Percentiles rank a stretch among this genome's conserved stretches.
Conservation (phyloP, 306 rosid species). For the Castanopsis chinensis region DNA sequence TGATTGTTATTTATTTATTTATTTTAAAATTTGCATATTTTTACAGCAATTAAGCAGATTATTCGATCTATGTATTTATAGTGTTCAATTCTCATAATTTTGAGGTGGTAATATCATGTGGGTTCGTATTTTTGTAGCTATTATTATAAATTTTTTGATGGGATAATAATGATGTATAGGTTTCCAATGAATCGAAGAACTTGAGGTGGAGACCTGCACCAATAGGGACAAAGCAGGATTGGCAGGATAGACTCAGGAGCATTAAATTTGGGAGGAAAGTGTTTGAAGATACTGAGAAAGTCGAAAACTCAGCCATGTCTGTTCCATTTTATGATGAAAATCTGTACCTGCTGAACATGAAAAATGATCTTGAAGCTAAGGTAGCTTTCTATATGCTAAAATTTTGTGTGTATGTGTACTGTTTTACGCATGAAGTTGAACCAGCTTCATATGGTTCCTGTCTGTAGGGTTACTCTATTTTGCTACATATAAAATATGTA, state of each 20-base stretch:
- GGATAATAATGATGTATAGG: slow-evolving; percentile 36
- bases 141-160: slow-evolving; percentile 8
- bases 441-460: not conserved
- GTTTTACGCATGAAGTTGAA: not conserved
- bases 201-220: slow-evolving; percentile 71
- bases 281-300: slow-evolving; percentile 62
- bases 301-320: slow-evolving; percentile 62
- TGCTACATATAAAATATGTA: not conserved
- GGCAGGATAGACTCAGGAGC: slow-evolving; percentile 81
- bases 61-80: not conserved
- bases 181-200: slow-evolving; percentile 44
- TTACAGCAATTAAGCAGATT: not conserved
- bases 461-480: not conserved
- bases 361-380: slow-evolving; percentile 83
- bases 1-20: too few relatives aligned
- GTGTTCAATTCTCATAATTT: not conserved
- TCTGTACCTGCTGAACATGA: slow-evolving; percentile 71
- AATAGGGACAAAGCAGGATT: slow-evolving; percentile 76
- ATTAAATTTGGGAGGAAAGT: slow-evolving; percentile 73
- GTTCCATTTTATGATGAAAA: slow-evolving; percentile 84
- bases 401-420: not conserved
- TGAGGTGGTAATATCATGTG: not conserved
- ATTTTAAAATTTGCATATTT: not conserved
- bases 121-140: too few relatives aligned
- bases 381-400: slow-evolving; percentile 26